Percentiles rank a stretch among this genome's conserved stretches.
Conservation (phyloP, 2,329 filamentous ascomycete species). For the Volutella citrinella region DNA sequence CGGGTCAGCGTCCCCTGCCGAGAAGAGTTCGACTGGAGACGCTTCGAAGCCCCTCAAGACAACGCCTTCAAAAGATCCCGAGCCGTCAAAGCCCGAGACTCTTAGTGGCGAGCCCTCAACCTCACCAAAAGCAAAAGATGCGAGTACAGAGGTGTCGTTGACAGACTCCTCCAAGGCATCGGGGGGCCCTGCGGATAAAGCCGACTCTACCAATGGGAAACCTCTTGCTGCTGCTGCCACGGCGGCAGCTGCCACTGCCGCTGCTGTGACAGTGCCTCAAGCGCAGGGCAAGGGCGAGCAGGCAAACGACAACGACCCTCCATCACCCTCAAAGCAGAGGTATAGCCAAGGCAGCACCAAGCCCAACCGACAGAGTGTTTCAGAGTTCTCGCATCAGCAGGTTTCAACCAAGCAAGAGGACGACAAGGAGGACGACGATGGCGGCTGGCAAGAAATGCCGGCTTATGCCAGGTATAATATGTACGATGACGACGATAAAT, state of each 20-base stretch:
- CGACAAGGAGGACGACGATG: constrained; percentile 52
- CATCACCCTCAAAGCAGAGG: constrained; percentile 3
- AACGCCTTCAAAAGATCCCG: constrained; percentile 8
- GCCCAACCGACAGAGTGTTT: constrained; percentile 38
- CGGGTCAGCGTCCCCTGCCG: too few species aligned
- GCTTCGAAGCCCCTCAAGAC: neutral
- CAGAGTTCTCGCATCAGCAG: constrained; percentile 91
- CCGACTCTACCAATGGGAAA: too few species aligned
- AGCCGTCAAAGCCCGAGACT: constrained; percentile 6
- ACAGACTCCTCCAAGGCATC: too few species aligned
- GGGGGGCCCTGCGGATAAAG: too few species aligned
- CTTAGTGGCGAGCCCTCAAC: constrained; percentile 4
- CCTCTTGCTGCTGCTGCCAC: too few species aligned
- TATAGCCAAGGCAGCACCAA: neutral
- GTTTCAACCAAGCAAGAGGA: constrained; percentile 57
- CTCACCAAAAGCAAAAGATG: constrained; percentile 2
- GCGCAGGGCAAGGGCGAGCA: neutral
- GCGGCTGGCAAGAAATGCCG: constrained; percentile 94
- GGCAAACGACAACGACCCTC: neutral
- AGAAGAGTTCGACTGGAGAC: constrained; percentile 5
- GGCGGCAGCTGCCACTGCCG: too few species aligned
- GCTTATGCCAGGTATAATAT: constrained; percentile 89
- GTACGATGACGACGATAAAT: constrained; percentile 88
- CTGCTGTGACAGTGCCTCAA: too few species aligned
- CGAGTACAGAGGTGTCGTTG: neutral